A percentile compares a stretch with the other conserved stretches of the same genome.
Evolutionary conservation across 345 rosid species (phyloP).

Genomic region (Moricandia arvensis): DNA sequence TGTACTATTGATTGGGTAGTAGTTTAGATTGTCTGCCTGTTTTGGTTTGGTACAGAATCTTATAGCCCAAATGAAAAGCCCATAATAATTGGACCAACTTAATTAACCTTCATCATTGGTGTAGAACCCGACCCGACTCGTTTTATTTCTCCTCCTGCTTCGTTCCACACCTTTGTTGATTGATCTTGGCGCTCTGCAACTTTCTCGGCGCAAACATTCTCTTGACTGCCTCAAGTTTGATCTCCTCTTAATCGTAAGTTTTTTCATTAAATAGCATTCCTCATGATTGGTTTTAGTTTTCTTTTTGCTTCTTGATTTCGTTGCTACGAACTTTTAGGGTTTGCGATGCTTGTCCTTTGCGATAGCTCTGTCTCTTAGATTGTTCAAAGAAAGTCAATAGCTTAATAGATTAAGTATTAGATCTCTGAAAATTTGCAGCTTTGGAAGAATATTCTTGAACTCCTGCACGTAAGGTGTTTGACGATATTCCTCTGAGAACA

Average conservation of each 20-base stretch:
- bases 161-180: background rate
- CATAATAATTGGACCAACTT: too few relatives aligned
- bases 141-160: background rate
- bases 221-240: background rate
- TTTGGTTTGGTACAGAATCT: too few relatives aligned
- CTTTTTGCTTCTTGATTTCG: background rate
- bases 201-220: background rate
- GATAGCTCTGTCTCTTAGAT: background rate
- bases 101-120: too few relatives aligned
- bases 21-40: too few relatives aligned
- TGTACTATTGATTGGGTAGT: too few relatives aligned
- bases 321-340: background rate
- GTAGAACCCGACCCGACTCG: background rate
- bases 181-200: background rate
- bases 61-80: too few relatives aligned
- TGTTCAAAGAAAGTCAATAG: background rate
- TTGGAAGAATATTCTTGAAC: background rate
- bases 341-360: background rate
- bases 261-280: background rate
- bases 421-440: background rate
- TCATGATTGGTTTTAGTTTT: background rate
- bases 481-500: conserved; percentile 21
- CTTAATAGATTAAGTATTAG: background rate
- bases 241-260: background rate
- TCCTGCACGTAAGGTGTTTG: conserved; percentile 7